Evolutionary conservation across 106 monocot species (phyloP).

Genomic region (Dendrobium huoshanense): DNA sequence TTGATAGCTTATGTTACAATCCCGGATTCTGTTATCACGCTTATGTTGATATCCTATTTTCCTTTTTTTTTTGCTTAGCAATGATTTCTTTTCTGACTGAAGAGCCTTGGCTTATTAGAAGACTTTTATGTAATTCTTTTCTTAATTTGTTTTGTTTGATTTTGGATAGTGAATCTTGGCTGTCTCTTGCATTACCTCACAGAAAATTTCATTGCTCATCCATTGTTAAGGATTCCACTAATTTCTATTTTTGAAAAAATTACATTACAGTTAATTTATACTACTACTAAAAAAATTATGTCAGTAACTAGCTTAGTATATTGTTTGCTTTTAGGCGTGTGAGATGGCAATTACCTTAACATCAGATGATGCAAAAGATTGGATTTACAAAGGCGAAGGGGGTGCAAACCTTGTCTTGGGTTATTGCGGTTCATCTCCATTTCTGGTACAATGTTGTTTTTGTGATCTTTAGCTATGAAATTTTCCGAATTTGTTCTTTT

Average conservation of each 20-base stretch:
- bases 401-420: constrained; percentile 1
- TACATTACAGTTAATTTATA: background rate
- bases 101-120: background rate
- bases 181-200: background rate
- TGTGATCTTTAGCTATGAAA: background rate
- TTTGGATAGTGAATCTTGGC: background rate
- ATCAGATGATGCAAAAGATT: background rate
- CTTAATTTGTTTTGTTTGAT: background rate
- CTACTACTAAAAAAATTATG: background rate
- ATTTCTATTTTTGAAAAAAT: background rate
- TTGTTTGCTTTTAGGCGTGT: background rate
- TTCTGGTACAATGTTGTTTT: background rate
- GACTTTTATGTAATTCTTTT: background rate
- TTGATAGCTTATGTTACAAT: too few relatives aligned
- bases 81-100: too few relatives aligned
- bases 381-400: constrained; percentile 1
- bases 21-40: background rate
- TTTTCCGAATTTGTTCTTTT: too few relatives aligned
- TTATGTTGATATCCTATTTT: background rate
- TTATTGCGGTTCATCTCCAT: background rate
- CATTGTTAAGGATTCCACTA: background rate
- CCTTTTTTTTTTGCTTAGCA: background rate
- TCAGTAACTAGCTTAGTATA: too few relatives aligned
- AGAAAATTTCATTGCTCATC: background rate
- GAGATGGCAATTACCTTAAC: background rate